Base-by-base conservation (phyloP, 208 protist genomes). In the Angomonas desouzai region DNA sequence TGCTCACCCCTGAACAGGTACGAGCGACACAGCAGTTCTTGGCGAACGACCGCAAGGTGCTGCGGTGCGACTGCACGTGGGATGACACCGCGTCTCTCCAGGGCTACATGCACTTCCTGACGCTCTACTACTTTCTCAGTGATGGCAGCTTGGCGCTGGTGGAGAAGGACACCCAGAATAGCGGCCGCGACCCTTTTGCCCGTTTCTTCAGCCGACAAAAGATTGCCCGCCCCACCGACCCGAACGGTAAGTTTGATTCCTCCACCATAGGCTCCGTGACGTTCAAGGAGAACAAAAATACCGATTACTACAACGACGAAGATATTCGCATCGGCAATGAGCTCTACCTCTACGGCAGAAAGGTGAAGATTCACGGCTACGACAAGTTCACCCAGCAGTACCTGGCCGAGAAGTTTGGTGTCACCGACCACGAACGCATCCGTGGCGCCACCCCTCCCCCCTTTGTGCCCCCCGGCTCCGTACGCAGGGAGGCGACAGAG, bases 81-180 rank as follows among this genome's bases (percentile, higher is more conserved):
- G 93, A 99, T 67, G 93, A 96, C 68, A 83, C 80, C 0, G 84
- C 79, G 47, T 82, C 86, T 13, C 78, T 92, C 18, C 86, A 97
- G 59, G 96, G 97, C 57, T 72, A 82, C 27, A 87, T 95, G 70
- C 96, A 99, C 71, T 84, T 74, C 65, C 71, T 89, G 20, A 98
- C 94, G 27, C 91, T 99, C 25, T 96, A 98, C 67, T 99, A 98
- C 87, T 99, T 98, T 82, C 88, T 99, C 22, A 74, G 92, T 34
- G 97, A 99, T 78, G 94, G 97, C 68, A 98, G 92, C 45, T 83
- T 98, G 38, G 95, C 96, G 7, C 75, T 99, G 36, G 82, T 98
- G 28, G 96, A 99, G 85, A 92, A 93, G 73, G 79, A 92, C 27
- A 85, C 87, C 43, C 83, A 90, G 49, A 99, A 99, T 90, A 95